Base-by-base conservation (phyloP, 345 rosid genomes). In the Erysimum cheiranthoides region DNA sequence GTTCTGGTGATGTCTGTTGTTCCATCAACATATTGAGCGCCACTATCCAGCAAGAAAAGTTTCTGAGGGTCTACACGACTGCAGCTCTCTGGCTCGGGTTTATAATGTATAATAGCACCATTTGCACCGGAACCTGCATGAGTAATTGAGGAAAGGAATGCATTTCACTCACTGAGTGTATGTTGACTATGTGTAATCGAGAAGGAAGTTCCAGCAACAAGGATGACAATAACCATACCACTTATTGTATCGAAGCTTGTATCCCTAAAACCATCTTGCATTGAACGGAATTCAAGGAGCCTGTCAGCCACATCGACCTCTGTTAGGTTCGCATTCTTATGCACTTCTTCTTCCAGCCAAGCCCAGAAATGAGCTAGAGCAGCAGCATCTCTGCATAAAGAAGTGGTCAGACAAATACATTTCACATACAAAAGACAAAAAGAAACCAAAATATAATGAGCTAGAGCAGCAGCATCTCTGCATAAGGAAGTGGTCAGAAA, bases 1-100 rank as follows among this genome's bases (percentile, higher is more conserved):
- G 98, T 94, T 83, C 98, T 85, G 32, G 98, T 94, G 74, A 94
- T 85, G 73, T 94, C 98, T 53, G 98, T 94, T 67, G 97, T 94
- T 78, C 98, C 98, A 74, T 94, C 98, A 30, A 88, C 80, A 82
- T 87, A 92, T 72, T 94, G 98, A 72, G 97, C 98, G 78, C 98
- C 98, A 78, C 97, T 92, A 68, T 94, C 98, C 34, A 94, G 86
- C 27, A 94, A 81, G 74, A 92, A 92, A 25, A 94, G 85, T 57
- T 94, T 94, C 34, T 77, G 70, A 31, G 89, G 79, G 81, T 89
- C 93, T 69, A 94, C 90, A 65, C 83, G 67, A 63, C 97, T 92
- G 75, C 97, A 94, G 73, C 82, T 94, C 66, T 79, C 91, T 49
- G 87, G 86, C 79, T 94, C 96, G 52, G 97, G 91, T 79, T 82